Percentiles rank a stretch among this genome's conserved stretches.
These are phyloP conservation scores for Zostera marina DNA, from an alignment of 116 monocot genomes.

Conservation along the genomic window DNA sequence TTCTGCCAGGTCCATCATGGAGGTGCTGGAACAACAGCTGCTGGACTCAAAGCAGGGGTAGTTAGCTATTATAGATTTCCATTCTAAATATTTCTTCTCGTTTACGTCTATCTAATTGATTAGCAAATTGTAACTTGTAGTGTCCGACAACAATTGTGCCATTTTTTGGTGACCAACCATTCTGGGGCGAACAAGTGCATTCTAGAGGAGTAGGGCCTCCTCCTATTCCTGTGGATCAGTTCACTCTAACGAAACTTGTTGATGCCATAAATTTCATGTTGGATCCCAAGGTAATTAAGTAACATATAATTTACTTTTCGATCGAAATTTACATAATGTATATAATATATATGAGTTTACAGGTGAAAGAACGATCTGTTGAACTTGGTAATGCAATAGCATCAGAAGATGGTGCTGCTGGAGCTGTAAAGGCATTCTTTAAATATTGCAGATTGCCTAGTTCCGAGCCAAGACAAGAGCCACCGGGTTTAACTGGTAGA, in stretches of 20 bases:
- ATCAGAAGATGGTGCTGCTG: slow-evolving; percentile 64
- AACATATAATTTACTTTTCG: background rate
- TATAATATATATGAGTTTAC: slow-evolving; percentile 7
- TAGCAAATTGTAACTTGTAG: slow-evolving; percentile 13
- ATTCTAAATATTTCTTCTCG: background rate
- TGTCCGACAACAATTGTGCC: slow-evolving; percentile 93
- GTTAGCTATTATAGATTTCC: background rate
- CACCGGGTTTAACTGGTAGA: slow-evolving; percentile 6
- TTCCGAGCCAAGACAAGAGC: slow-evolving; percentile 3
- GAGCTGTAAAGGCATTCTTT: slow-evolving; percentile 79
- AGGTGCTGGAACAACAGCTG: slow-evolving; percentile 98
- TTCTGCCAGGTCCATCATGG: slow-evolving; percentile 88
- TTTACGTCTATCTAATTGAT: background rate
- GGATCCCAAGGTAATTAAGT: slow-evolving; percentile 55
- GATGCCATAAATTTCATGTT: slow-evolving; percentile 85
- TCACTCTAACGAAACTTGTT: slow-evolving; percentile 53
- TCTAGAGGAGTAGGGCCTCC: slow-evolving; percentile 76
- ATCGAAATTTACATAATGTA: background rate
- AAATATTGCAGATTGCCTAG: slow-evolving; percentile 31
- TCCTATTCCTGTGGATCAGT: slow-evolving; percentile 85
- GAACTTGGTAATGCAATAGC: slow-evolving; percentile 67
- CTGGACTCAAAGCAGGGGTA: slow-evolving; percentile 95
- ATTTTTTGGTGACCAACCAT: slow-evolving; percentile 97
- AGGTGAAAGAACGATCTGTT: slow-evolving; percentile 80
- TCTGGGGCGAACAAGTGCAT: slow-evolving; percentile 95